Conservation (phyloP, 2,329 filamentous ascomycete genomes). For the Fusarium foetens region DNA sequence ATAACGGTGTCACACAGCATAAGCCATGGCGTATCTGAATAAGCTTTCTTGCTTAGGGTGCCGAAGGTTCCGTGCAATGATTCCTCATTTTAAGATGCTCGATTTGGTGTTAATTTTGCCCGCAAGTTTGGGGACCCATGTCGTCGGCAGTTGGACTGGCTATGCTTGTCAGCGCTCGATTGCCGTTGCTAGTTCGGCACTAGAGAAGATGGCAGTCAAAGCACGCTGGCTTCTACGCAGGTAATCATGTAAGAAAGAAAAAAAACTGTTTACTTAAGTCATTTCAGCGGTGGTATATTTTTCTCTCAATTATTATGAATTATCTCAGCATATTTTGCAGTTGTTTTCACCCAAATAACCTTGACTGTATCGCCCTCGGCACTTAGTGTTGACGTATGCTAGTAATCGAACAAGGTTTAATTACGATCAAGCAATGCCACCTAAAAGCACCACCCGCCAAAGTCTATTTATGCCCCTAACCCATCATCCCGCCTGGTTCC, state of each 20-base stretch:
- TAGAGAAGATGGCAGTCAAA: background rate
- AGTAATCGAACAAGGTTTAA: background rate
- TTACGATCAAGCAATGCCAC: background rate
- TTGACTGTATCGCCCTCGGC: background rate
- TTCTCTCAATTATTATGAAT: accelerated
- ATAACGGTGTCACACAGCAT: background rate
- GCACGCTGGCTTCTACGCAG: no score
- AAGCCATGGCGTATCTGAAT: background rate
- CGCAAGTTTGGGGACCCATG: background rate
- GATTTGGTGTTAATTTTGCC: background rate
- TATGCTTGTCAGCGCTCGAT: background rate
- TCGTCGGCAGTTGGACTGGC: background rate
- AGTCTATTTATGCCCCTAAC: background rate
- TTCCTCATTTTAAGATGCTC: background rate
- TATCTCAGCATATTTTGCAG: background rate
- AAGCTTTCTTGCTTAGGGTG: background rate
- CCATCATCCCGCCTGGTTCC: background rate
- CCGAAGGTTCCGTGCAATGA: background rate
- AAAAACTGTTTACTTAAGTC: accelerated
- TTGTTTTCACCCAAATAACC: accelerated
- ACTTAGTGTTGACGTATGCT: background rate
- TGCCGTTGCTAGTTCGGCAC: background rate
- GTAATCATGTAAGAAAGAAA: no score
- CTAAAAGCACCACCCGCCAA: background rate
- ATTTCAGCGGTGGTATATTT: accelerated